Conservation (phyloP, 306 rosid genomes). For the Rosa lucieae region DNA sequence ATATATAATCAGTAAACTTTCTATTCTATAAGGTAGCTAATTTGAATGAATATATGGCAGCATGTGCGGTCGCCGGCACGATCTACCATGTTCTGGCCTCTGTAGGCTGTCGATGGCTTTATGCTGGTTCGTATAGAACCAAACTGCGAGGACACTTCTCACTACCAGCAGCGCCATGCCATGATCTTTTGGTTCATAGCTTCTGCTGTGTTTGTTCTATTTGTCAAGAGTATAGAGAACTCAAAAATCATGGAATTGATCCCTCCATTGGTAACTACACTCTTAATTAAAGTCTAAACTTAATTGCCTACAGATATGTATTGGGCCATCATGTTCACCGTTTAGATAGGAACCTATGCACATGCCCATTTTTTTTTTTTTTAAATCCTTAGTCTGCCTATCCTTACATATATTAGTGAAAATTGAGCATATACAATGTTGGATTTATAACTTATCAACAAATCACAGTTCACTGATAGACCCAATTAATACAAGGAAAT, state of each 20-base stretch:
- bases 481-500: no score
- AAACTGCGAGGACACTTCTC: slow-evolving; percentile 30
- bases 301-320: not conserved
- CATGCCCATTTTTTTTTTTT: no score
- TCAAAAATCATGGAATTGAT: slow-evolving; percentile 30
- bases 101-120: not conserved
- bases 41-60: slow-evolving; percentile 12
- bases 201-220: slow-evolving; percentile 29
- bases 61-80: slow-evolving; percentile 11
- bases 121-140: slow-evolving; percentile 21
- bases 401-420: no score
- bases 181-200: slow-evolving; percentile 14
- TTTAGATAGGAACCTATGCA: no score
- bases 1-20: not conserved
- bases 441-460: no score
- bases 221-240: slow-evolving; percentile 31
- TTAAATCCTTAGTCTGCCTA: no score
- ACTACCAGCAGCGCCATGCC: slow-evolving; percentile 30
- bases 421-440: no score
- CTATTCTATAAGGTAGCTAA: not conserved
- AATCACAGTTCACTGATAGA: no score
- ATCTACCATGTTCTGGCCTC: slow-evolving; percentile 7
- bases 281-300: not conserved
- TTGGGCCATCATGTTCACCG: not conserved
- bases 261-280: slow-evolving; percentile 24